A percentile compares a stretch with the other conserved stretches of the same genome.
These are phyloP conservation scores for Saccharomycopsis sp. DNA, from an alignment of 805 yeast species.

Conservation along the genomic window DNA sequence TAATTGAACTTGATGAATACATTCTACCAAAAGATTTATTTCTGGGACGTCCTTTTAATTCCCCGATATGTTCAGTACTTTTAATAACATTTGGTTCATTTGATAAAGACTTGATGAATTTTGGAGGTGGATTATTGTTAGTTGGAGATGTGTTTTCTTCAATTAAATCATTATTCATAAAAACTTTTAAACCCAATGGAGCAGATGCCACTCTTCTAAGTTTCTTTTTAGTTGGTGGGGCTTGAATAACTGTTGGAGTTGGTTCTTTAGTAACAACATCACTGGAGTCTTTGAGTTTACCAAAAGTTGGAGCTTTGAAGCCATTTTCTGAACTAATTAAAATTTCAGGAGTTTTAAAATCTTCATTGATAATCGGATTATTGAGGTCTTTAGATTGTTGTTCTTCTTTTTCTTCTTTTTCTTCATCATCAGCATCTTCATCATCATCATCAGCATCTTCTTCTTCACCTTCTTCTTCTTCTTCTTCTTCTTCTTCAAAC, in stretches of 20 bases:
- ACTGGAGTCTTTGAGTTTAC: constrained; percentile 12
- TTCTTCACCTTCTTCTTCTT: not conserved
- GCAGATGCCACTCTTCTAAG: constrained; percentile 79
- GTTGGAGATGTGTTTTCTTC: not conserved
- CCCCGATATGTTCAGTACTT: constrained; percentile 28
- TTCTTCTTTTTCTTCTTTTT: not conserved
- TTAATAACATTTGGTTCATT: constrained; percentile 15
- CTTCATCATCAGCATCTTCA: not conserved
- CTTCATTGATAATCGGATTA: constrained; percentile 10
- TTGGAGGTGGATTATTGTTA: not conserved
- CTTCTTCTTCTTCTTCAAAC: not conserved
- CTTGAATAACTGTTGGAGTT: not conserved
- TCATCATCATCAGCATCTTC: not conserved
- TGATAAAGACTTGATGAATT: constrained; percentile 8
- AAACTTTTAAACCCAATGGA: constrained; percentile 48
- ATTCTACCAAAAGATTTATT: constrained; percentile 44
- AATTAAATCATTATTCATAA: constrained; percentile 20
- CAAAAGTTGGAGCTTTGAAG: constrained; percentile 15
- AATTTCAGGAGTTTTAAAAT: not conserved
- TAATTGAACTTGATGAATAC: constrained; percentile 67
- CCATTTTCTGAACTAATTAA: constrained; percentile 1
- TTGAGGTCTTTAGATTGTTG: constrained; percentile 6
- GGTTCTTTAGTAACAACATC: constrained; percentile 1
- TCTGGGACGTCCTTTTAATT: constrained; percentile 30
- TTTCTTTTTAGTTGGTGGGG: constrained; percentile 14